Conservation (phyloP, 176 grass and related monocot genomes). For the Poa pratensis region DNA sequence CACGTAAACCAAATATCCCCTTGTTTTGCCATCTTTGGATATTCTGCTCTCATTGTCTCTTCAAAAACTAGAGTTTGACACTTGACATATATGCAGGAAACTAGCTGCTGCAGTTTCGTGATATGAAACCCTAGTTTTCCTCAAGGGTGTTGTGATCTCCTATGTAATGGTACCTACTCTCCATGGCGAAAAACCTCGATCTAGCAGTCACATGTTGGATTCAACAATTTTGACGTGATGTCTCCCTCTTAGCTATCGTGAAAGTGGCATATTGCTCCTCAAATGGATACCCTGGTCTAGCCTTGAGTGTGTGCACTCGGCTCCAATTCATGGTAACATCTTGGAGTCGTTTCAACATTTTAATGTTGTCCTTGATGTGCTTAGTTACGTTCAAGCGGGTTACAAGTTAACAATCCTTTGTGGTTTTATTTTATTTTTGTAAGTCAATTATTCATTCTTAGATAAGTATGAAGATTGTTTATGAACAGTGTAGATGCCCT, state of each 20-base stretch:
- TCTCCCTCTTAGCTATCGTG: not conserved
- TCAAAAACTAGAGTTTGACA: no score
- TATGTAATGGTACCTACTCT: not conserved
- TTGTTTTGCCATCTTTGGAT: no score
- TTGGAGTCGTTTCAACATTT: not conserved
- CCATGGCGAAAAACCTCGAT: not conserved
- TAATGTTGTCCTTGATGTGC: not conserved
- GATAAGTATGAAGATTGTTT: not conserved
- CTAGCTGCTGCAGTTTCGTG: no score
- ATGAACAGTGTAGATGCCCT: no score
- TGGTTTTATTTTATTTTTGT: not conserved
- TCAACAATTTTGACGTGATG: no score
- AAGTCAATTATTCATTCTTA: not conserved
- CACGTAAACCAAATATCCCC: no score
- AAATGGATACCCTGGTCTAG: not conserved
- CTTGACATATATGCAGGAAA: no score
- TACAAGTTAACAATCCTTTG: not conserved
- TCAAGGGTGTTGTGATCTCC: no score
- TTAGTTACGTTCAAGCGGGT: not conserved
- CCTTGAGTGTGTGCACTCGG: not conserved
- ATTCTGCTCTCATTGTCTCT: no score
- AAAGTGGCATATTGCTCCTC: not conserved
- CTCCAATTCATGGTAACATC: not conserved
- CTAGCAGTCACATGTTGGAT: not conserved
- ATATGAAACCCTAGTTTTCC: no score